These are phyloP conservation scores for Myxozyma neotropica DNA, from an alignment of 805 yeast genomes.

Conservation along the genomic window DNA sequence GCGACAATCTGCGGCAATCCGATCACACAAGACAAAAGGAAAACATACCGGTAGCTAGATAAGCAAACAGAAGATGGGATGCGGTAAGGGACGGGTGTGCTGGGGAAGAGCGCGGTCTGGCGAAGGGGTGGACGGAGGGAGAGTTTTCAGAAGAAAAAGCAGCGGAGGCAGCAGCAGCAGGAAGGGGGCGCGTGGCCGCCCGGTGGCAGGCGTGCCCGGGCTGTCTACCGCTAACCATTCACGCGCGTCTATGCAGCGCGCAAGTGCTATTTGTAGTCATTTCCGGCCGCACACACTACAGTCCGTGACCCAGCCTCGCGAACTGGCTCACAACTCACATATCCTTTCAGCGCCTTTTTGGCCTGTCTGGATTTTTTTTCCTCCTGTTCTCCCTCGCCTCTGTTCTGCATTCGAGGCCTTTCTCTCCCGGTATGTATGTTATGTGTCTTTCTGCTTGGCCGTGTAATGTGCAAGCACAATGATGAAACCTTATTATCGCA, in stretches of 20 bases:
- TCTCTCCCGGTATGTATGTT: not conserved
- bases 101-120: not conserved
- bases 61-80: not conserved
- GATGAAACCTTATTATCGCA: conserved; percentile 13
- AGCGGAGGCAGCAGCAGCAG: conserved; percentile 4
- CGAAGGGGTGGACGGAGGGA: conserved; percentile 6
- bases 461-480: not conserved
- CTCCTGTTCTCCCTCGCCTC: not conserved
- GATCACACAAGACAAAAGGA: too few species aligned
- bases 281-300: not conserved
- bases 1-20: too few species aligned
- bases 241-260: not conserved
- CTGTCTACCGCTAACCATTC: not conserved
- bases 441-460: not conserved
- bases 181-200: conserved; percentile 13
- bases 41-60: not conserved
- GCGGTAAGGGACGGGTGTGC: not conserved
- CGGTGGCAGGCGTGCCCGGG: not conserved
- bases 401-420: not conserved
- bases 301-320: not conserved
- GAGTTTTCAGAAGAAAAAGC: conserved; percentile 1
- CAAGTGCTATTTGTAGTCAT: not conserved
- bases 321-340: not conserved
- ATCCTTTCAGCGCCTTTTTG: not conserved
- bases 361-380: not conserved